Evolutionary conservation across 805 yeast genomes (phyloP).

Genomic region (Candida xyloterini): DNA sequence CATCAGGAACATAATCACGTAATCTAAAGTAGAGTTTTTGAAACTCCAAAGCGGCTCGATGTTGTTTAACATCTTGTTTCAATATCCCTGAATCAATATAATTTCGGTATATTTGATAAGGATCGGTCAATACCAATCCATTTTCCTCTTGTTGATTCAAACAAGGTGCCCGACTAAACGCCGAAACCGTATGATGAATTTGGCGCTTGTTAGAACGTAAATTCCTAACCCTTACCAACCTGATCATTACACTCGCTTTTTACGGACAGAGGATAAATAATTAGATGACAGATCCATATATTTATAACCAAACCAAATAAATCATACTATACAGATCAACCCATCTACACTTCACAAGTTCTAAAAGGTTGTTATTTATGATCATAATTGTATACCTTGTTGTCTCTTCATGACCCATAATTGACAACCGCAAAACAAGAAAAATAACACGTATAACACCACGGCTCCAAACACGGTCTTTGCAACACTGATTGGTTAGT

Average conservation of each 20-base stretch:
- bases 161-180: too few species aligned
- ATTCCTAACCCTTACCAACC: background rate
- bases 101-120: constrained; percentile 53
- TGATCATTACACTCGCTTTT: constrained; percentile 5
- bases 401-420: constrained; percentile 61
- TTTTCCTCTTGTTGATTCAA: background rate
- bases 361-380: background rate
- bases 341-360: too few species aligned
- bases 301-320: constrained; percentile 1
- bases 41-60: constrained; percentile 59
- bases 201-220: constrained; percentile 1
- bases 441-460: constrained; percentile 71
- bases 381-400: constrained; percentile 54
- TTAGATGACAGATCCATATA: constrained; percentile 1
- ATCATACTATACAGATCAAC: background rate
- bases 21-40: constrained; percentile 58
- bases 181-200: too few species aligned
- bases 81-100: constrained; percentile 50
- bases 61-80: constrained; percentile 54
- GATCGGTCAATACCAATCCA: constrained; percentile 47
- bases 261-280: constrained; percentile 7
- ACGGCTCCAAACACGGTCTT: constrained; percentile 89
- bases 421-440: constrained; percentile 89
- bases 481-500: constrained; percentile 56
- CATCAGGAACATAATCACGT: constrained; percentile 57